These are phyloP conservation scores for Camellia granthamiana DNA, from an alignment of 148 eudicot species.

Conservation along the genomic window DNA sequence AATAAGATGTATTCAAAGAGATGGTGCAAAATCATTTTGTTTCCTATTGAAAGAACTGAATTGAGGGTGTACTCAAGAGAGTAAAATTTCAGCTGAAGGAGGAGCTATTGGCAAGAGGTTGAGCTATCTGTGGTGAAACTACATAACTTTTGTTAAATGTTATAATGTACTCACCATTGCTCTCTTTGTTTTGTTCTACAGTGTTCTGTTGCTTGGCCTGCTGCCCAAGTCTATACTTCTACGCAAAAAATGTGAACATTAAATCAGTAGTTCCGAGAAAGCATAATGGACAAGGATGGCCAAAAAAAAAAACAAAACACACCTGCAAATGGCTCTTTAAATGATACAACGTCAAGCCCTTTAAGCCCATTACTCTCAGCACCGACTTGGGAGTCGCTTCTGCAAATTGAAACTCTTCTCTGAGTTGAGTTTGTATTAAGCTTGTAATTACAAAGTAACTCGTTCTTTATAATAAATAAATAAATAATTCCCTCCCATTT, in stretches of 20 bases:
- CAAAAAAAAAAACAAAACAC: neutral
- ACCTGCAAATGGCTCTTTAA: constrained; percentile 92
- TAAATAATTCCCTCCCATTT: neutral
- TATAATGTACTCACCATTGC: constrained; percentile 30
- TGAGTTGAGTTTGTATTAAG: neutral
- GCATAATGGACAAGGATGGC: neutral
- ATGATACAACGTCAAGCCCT: constrained; percentile 85
- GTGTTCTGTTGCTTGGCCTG: constrained; percentile 39
- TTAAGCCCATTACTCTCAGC: constrained; percentile 74
- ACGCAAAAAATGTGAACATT: neutral
- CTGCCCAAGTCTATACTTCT: constrained; percentile 68
- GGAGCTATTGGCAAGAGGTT: neutral
- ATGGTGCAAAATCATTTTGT: no score
- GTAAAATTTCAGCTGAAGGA: neutral
- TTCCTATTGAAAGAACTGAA: no score
- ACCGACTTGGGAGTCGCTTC: constrained; percentile 90
- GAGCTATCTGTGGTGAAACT: neutral
- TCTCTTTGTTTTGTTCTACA: constrained; percentile 31
- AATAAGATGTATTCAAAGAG: no score
- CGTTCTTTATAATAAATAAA: neutral
- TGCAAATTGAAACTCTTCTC: constrained; percentile 30
- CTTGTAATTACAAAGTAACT: neutral
- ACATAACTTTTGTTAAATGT: neutral
- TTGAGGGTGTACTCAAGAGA: no score
- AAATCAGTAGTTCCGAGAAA: neutral